Percentiles rank a stretch among this genome's conserved stretches.
phyloP scores from a whole-genome alignment of 2,329 filamentous ascomycete genomes.

The Epichloe aotearoae region DNA sequence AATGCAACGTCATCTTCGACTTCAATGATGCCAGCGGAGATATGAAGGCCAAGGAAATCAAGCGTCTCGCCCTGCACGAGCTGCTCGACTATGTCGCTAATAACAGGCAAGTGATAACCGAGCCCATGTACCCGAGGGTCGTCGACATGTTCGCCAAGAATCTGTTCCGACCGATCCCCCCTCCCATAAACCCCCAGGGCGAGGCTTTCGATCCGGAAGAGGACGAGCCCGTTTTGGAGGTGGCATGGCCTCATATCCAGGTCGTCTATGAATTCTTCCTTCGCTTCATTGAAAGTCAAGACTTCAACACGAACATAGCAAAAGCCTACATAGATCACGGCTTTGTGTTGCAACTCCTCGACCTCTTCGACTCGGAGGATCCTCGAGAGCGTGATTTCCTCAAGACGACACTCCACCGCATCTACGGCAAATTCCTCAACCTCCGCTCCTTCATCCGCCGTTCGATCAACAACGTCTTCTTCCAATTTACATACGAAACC shows the following conservation, averaged over 20 bases:
- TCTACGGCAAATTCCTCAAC: constrained; percentile 98
- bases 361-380: constrained; percentile 96
- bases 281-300: constrained; percentile 96
- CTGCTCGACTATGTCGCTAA: constrained; percentile 96
- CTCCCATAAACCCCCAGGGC: constrained; percentile 92
- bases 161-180: constrained; percentile 94
- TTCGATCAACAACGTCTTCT: constrained; percentile 99
- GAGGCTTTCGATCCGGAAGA: constrained; percentile 98
- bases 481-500: constrained; percentile 98
- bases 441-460: constrained; percentile 91
- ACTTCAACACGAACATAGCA: constrained; percentile 99
- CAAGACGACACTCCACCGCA: constrained; percentile 93
- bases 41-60: constrained; percentile 99
- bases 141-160: constrained; percentile 99
- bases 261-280: constrained; percentile 99
- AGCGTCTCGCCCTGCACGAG: constrained; percentile 88
- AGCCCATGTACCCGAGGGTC: constrained; percentile 96
- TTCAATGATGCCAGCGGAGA: constrained; percentile 97
- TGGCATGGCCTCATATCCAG: constrained; percentile 98
- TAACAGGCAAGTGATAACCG: constrained; percentile 95
- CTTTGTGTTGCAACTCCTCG: constrained; percentile 92
- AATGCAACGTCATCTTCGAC: constrained; percentile 99
- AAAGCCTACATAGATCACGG: constrained; percentile 98
- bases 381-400: constrained; percentile 92
- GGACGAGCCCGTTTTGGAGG: constrained; percentile 93